phyloP scores from a whole-genome alignment of 208 protist genomes.

The Wallacemonas collosoma region DNA sequence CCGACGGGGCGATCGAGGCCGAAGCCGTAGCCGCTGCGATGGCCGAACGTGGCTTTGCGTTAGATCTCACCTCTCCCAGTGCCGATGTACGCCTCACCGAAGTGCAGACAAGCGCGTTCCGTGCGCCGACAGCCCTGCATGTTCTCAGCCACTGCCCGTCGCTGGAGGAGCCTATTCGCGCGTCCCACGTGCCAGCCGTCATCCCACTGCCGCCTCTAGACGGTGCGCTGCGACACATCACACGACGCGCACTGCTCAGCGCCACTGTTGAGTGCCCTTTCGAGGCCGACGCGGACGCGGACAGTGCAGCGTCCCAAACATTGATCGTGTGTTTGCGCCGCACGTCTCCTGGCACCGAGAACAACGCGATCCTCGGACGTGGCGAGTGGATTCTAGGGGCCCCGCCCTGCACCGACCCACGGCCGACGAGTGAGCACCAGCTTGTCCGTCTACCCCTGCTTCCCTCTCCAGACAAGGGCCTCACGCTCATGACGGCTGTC shows the following conservation, averaged over 20 bases:
- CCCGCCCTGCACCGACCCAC: background rate
- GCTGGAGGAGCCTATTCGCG: background rate
- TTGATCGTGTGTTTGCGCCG: too few relatives aligned
- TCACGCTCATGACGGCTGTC: background rate
- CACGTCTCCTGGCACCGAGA: background rate
- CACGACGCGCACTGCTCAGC: background rate
- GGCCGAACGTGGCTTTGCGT: background rate
- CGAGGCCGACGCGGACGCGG: too few relatives aligned
- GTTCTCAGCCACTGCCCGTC: constrained; percentile 11
- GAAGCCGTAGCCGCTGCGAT: background rate
- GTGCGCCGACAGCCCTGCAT: constrained; percentile 6
- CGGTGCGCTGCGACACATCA: background rate
- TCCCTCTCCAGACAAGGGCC: background rate
- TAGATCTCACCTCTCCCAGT: background rate
- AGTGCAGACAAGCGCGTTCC: background rate
- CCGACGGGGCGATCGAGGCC: background rate
- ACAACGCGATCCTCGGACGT: background rate
- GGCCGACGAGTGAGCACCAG: constrained; percentile 11
- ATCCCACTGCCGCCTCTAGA: background rate
- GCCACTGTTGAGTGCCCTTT: background rate
- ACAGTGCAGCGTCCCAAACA: too few relatives aligned
- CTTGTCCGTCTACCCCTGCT: background rate
- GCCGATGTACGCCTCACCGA: background rate
- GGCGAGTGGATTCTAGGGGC: constrained; percentile 10
- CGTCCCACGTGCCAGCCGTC: constrained; percentile 2